A percentile compares a stretch with the other conserved stretches of the same genome.
phyloP scores from a whole-genome alignment of 257 asterid genomes.

The Paraleonurus japonicus region DNA sequence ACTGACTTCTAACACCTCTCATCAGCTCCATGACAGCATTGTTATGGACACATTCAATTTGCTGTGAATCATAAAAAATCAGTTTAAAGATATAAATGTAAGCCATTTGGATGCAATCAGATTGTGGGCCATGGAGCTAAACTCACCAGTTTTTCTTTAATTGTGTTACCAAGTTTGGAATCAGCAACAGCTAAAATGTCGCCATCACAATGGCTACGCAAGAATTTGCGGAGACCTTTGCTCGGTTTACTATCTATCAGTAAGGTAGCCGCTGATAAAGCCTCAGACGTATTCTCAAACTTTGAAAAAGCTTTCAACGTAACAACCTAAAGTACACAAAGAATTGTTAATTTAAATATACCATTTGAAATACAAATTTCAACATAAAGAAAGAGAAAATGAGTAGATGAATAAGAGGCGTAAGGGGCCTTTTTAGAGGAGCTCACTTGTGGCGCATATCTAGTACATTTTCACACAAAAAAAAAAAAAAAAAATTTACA shows the following conservation, averaged over 20 bases:
- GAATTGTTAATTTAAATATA: background rate
- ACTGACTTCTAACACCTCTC: constrained; percentile 88
- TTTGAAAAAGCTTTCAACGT: constrained; percentile 76
- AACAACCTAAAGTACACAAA: constrained; percentile 48
- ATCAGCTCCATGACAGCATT: constrained; percentile 79
- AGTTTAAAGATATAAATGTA: background rate
- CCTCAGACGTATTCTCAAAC: constrained; percentile 82
- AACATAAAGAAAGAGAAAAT: background rate
- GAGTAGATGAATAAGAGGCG: background rate
- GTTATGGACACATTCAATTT: constrained; percentile 86
- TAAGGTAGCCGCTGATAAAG: constrained; percentile 64
- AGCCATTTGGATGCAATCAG: background rate
- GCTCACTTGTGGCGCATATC: background rate
- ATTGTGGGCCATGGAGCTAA: background rate
- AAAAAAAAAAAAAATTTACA: background rate
- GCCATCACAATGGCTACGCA: constrained; percentile 67
- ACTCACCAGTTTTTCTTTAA: constrained; percentile 85
- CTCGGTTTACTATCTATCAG: constrained; percentile 30
- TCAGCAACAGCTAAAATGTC: constrained; percentile 52
- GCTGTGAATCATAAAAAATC: constrained; percentile 35
- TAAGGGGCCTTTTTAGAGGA: background rate
- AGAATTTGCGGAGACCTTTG: constrained; percentile 58
- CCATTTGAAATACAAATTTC: too few species aligned
- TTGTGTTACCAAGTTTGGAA: constrained; percentile 76
- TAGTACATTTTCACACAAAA: background rate